Conservation (phyloP, 2,329 filamentous ascomycete genomes). For the Apiospora saccharicola region DNA sequence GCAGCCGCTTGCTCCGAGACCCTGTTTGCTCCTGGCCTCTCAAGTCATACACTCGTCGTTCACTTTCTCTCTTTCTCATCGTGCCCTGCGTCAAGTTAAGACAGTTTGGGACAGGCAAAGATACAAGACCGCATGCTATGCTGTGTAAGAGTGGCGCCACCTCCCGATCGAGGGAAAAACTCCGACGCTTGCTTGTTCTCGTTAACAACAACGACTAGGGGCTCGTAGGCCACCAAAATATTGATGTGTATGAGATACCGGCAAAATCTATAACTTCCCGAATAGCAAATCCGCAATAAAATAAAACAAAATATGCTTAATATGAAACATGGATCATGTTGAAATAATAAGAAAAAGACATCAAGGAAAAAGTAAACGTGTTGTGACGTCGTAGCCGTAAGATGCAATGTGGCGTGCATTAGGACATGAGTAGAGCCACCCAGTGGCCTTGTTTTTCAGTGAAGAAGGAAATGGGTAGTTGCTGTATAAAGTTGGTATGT, state of each 20-base stretch:
- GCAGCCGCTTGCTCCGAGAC: background rate
- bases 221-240: background rate
- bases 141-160: background rate
- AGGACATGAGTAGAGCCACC: slow-evolving; percentile 3
- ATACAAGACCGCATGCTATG: slow-evolving; percentile 4
- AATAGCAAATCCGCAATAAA: background rate
- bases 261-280: slow-evolving; percentile 8
- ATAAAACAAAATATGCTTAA: background rate
- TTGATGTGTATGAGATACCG: background rate
- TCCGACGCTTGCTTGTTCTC: slow-evolving; percentile 6
- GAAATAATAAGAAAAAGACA: background rate
- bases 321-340: background rate
- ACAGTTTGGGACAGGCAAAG: background rate
- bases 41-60: background rate
- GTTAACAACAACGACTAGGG: background rate
- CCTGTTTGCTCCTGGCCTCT: background rate
- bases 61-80: background rate
- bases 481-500: slow-evolving; percentile 4
- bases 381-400: slow-evolving; percentile 19
- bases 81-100: background rate
- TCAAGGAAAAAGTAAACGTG: background rate
- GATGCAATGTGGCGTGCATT: background rate
- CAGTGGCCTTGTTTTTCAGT: background rate
- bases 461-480: background rate
- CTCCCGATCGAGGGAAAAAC: background rate